Base-by-base conservation (phyloP, 495 filamentous ascomycete genomes). In the Umbilicaria muhlenbergii region DNA sequence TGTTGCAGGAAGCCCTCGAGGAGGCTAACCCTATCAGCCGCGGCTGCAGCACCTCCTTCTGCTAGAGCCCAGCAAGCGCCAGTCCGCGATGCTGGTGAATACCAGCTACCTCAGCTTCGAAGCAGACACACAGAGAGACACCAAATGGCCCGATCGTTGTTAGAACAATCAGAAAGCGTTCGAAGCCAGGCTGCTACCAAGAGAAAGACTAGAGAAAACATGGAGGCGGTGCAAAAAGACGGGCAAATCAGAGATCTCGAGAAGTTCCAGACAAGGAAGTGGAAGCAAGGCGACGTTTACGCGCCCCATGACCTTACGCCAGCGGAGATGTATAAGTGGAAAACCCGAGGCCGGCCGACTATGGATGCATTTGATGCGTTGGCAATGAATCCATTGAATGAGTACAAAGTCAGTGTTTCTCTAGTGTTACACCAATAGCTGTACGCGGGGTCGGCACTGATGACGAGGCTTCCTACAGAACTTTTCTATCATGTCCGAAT, bases 401-500 rank as follows among this genome's bases (percentile, higher is more conserved):
- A 88, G 56, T 96, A 94, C 56, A 83, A 81, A 65, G 87, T 92
- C 62, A 36, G 73, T 62, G 32, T 37, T 15, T 14, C 32, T 16
- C 16, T 34, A 14, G 11, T 24, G 8, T 13, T 14, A 14, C 21
- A 31, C 44, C 43, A 51, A 38, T 18, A 21, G 44, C 36, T 45
- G 19, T 34, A 17, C 11, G 1, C 19, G 6, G 21, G 36, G 21
- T 32, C 2, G 11, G 6, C 5, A 39, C 32, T 42, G 35, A n/a
- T 5, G n/a, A 43, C 45, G 15, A 37, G 11, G 11, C 36, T 45
- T 13, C n/a, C 10, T 40, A 11, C 2, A 95, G 88, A 96, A 98
- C 64, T 92, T 91, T 66, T 73, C 83, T 34, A 72, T 98, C 50
- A 84, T 98, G 69, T 80, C 80, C 36, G 89, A 96, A 61, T 95